These are phyloP conservation scores for Cladochytrium replicatum DNA, from an alignment of 192 early-diverging fungal genomes.

Conservation along the genomic window DNA sequence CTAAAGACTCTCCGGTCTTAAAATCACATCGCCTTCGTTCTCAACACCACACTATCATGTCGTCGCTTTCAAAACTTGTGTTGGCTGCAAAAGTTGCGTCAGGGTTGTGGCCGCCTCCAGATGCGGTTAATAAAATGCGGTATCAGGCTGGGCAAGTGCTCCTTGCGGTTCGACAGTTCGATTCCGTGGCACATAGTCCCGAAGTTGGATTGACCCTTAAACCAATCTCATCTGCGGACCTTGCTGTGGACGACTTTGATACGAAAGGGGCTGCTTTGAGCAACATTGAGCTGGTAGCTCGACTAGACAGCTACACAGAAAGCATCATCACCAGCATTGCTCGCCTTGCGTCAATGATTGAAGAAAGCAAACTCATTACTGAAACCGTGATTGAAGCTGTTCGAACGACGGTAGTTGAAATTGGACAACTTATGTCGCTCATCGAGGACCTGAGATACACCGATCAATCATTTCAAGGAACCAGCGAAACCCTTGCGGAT, in stretches of 20 bases:
- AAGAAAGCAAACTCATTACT: no score
- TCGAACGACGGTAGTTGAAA: slow-evolving; percentile 32
- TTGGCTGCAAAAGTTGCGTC: slow-evolving; percentile 71
- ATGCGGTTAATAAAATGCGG: slow-evolving; percentile 67
- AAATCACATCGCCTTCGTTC: slow-evolving; percentile 49
- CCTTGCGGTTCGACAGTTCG: slow-evolving; percentile 68
- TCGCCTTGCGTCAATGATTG: slow-evolving; percentile 25
- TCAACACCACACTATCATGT: slow-evolving; percentile 72
- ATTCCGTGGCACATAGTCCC: slow-evolving; percentile 54
- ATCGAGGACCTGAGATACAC: slow-evolving; percentile 45
- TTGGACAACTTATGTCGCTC: slow-evolving; percentile 35
- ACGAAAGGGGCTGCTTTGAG: slow-evolving; percentile 20
- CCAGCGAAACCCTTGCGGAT: slow-evolving; percentile 18
- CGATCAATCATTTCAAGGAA: slow-evolving; percentile 10
- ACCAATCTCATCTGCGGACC: no score
- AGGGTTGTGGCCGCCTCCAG: slow-evolving; percentile 85
- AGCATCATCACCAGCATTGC: slow-evolving; percentile 24
- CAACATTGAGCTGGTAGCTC: slow-evolving; percentile 23
- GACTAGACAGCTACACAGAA: slow-evolving; percentile 28
- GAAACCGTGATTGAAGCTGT: slow-evolving; percentile 29
- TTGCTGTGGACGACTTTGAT: slow-evolving; percentile 29
- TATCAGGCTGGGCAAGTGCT: slow-evolving; percentile 74
- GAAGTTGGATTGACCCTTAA: slow-evolving; percentile 26
- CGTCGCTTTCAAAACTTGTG: slow-evolving; percentile 72
- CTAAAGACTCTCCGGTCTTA: slow-evolving; percentile 56